Conservation (phyloP, 352 stramenopile species). For the Phytophthora sp. region DNA sequence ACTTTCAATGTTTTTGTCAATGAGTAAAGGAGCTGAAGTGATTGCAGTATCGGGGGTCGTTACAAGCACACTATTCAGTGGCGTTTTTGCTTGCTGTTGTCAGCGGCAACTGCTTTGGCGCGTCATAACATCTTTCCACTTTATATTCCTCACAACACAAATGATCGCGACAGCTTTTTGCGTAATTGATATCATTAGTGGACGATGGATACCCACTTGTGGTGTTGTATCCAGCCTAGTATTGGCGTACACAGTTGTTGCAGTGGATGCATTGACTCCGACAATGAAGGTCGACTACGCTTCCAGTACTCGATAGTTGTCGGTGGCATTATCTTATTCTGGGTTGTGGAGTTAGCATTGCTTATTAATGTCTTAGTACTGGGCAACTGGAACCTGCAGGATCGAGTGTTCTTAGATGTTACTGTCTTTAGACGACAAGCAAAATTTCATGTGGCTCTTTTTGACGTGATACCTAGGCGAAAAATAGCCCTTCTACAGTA, state of each 20-base stretch:
- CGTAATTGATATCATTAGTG: slow-evolving; percentile 1
- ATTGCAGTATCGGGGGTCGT: not conserved
- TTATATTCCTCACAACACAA: not conserved
- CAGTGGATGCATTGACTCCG: slow-evolving; percentile 9
- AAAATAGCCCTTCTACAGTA: too few species aligned
- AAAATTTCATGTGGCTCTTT: slow-evolving; percentile 2
- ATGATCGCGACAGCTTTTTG: not conserved
- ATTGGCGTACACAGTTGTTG: not conserved
- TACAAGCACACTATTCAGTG: not conserved
- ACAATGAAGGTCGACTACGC: slow-evolving; percentile 1
- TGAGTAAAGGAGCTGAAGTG: not conserved
- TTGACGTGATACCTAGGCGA: too few species aligned
- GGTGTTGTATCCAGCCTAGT: not conserved
- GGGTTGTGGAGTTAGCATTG: not conserved
- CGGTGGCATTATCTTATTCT: not conserved
- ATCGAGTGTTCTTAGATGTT: slow-evolving; percentile 4
- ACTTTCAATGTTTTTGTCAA: not conserved
- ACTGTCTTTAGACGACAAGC: not conserved
- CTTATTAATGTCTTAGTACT: slow-evolving; percentile 2
- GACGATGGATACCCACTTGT: slow-evolving; percentile 4
- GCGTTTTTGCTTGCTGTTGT: slow-evolving; percentile 1
- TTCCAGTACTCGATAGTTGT: slow-evolving; percentile 7
- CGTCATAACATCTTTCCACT: slow-evolving; percentile 13
- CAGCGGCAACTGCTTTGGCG: slow-evolving; percentile 8
- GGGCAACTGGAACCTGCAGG: slow-evolving; percentile 5